Conservation (phyloP, 129 eudicot genomes). For the Flaveria linearis region DNA sequence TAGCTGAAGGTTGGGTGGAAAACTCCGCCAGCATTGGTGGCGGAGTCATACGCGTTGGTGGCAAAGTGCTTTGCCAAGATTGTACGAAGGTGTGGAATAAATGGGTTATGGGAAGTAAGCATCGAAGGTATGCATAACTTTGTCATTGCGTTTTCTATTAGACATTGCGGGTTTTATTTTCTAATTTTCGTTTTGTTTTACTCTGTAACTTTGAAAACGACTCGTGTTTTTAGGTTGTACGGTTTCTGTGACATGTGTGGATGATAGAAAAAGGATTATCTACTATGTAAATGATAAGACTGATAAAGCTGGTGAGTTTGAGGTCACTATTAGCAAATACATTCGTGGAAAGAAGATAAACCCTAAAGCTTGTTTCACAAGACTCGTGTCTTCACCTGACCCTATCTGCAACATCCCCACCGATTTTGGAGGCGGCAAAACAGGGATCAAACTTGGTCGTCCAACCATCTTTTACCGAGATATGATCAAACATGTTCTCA, state of each 20-base stretch:
- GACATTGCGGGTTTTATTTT: background rate
- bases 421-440: constrained; percentile 64
- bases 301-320: constrained; percentile 61
- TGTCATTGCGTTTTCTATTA: background rate
- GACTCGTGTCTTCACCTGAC: constrained; percentile 83
- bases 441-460: constrained; percentile 67
- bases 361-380: constrained; percentile 57
- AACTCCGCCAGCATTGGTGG: background rate
- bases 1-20: constrained; percentile 36
- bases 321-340: constrained; percentile 48
- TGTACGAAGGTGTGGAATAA: constrained; percentile 68
- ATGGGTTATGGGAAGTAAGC: constrained; percentile 63
- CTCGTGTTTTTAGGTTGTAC: constrained; percentile 46
- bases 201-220: background rate
- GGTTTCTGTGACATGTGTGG: constrained; percentile 79
- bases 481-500: constrained; percentile 50
- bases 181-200: background rate
- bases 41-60: constrained; percentile 54
- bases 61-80: constrained; percentile 88
- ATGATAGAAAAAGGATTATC: constrained; percentile 50
- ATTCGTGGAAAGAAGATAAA: constrained; percentile 54
- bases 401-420: constrained; percentile 75
- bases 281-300: constrained; percentile 79
- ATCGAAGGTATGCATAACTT: constrained; percentile 50
- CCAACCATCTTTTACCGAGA: constrained; percentile 71